A percentile compares a stretch with the other conserved stretches of the same genome.
Evolutionary conservation across 2,329 filamentous ascomycete genomes (phyloP).

Genomic region (Diaporthe citrichinensis): DNA sequence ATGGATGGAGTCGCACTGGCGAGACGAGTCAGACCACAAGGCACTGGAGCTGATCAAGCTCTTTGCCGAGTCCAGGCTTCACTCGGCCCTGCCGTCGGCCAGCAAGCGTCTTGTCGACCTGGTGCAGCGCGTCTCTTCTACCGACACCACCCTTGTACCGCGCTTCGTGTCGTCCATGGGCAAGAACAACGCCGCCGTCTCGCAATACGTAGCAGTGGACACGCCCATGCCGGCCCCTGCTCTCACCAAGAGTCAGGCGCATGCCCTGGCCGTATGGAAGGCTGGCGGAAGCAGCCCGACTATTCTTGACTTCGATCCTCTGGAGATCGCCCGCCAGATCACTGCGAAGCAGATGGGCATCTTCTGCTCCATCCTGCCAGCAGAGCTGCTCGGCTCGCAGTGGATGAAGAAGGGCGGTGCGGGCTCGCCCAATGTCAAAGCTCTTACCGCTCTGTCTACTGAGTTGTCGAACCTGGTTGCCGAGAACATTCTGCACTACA

Average conservation of each 20-base stretch:
- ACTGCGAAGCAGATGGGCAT: conserved; percentile 92
- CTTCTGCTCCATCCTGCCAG: conserved; percentile 91
- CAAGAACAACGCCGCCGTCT: conserved; percentile 84
- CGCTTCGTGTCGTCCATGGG: conserved; percentile 88
- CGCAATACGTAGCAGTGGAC: conserved; percentile 79
- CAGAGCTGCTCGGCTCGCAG: conserved; percentile 91
- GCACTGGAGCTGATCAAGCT: conserved; percentile 82
- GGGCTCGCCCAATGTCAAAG: conserved; percentile 89
- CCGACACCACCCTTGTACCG: conserved; percentile 82
- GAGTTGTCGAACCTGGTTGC: conserved; percentile 93
- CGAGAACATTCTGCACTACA: conserved; percentile 88
- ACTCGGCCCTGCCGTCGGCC: conserved; percentile 78
- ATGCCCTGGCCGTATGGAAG: conserved; percentile 81
- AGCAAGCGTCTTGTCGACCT: conserved; percentile 86
- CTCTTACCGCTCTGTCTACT: conserved; percentile 93
- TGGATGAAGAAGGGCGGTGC: conserved; percentile 92
- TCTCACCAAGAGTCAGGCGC: conserved; percentile 83
- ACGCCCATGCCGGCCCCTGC: conserved; percentile 78
- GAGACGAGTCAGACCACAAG: conserved; percentile 81
- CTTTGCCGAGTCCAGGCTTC: conserved; percentile 84
- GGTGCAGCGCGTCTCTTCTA: conserved; percentile 78
- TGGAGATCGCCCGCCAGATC: conserved; percentile 92
- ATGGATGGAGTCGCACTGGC: conserved; percentile 98
- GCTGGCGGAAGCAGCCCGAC: conserved; percentile 77
- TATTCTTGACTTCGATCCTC: conserved; percentile 90